These are phyloP conservation scores for Priceomyces haplophilus DNA, from an alignment of 805 yeast species.

Conservation along the genomic window DNA sequence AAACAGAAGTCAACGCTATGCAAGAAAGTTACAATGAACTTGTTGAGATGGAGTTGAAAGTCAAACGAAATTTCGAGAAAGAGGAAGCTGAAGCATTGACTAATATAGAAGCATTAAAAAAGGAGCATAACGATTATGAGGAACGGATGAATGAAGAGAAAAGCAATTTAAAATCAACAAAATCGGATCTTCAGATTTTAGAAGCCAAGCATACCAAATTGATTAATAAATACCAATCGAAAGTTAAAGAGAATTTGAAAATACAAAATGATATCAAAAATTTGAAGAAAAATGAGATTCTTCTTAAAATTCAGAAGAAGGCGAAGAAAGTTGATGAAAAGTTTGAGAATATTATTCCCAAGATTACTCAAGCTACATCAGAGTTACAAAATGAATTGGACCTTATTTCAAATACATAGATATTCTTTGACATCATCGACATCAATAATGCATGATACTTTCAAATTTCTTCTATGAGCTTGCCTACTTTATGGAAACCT, in stretches of 20 bases:
- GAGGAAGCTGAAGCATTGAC: constrained; percentile 17
- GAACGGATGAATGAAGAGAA: constrained; percentile 19
- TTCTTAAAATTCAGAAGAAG: constrained; percentile 23
- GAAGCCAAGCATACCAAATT: constrained; percentile 25
- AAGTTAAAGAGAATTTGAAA: constrained; percentile 24
- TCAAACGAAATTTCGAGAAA: constrained; percentile 13
- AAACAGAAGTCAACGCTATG: constrained; percentile 29
- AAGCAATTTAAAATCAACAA: constrained; percentile 18
- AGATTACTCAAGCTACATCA: constrained; percentile 22
- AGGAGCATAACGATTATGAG: constrained; percentile 22
- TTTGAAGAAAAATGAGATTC: constrained; percentile 24
- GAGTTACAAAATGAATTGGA: constrained; percentile 16
- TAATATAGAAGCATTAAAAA: constrained; percentile 23
- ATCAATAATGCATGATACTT: neutral
- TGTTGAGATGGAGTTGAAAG: constrained; percentile 10
- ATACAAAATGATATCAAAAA: constrained; percentile 24
- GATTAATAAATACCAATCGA: constrained; percentile 20
- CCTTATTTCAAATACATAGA: constrained; percentile 2
- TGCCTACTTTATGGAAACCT: constrained; percentile 49
- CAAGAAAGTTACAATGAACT: constrained; percentile 15
- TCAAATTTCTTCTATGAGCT: constrained; percentile 19
- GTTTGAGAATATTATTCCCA: constrained; percentile 34
- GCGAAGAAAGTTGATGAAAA: constrained; percentile 29
- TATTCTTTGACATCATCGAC: neutral
- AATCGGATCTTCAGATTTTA: constrained; percentile 20